phyloP scores from a whole-genome alignment of 2,329 filamentous ascomycete species.

The Venturia pyrina region DNA sequence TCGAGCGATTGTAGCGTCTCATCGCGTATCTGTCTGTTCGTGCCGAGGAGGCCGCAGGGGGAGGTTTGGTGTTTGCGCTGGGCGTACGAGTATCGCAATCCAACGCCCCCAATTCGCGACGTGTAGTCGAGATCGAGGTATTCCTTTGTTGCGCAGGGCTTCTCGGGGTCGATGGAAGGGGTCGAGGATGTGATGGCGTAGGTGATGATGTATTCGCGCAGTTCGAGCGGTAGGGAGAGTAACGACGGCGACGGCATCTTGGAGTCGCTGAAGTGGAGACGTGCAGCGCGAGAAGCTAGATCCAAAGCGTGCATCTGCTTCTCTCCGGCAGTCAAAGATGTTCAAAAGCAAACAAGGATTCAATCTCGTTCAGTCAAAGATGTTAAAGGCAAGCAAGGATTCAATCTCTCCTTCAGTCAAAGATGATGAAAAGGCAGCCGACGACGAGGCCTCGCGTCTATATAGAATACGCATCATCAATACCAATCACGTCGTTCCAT shows the following conservation, averaged over 20 bases:
- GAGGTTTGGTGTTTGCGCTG: conserved; percentile 4
- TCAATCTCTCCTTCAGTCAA: no score
- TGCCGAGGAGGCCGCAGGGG: background rate
- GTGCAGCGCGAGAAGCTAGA: background rate
- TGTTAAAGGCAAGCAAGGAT: no score
- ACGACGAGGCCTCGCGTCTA: background rate
- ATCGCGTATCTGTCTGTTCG: background rate
- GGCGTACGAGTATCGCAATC: conserved; percentile 1
- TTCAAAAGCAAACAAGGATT: background rate
- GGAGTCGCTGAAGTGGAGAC: background rate
- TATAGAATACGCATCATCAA: background rate
- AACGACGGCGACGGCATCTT: background rate
- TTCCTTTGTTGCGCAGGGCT: background rate
- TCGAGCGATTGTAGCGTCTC: background rate
- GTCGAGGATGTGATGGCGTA: background rate
- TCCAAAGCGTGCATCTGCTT: background rate
- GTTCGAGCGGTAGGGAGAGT: background rate
- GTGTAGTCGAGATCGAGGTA: conserved; percentile 5
- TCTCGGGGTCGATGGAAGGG: background rate
- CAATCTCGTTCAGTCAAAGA: no score
- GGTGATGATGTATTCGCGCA: conserved; percentile 3
- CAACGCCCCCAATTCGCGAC: background rate
- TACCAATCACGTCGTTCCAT: background rate
- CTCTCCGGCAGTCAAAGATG: no score
- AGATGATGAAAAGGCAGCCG: no score